phyloP scores from a whole-genome alignment of 768 basidiomycete species.

The Terana coerulea region DNA sequence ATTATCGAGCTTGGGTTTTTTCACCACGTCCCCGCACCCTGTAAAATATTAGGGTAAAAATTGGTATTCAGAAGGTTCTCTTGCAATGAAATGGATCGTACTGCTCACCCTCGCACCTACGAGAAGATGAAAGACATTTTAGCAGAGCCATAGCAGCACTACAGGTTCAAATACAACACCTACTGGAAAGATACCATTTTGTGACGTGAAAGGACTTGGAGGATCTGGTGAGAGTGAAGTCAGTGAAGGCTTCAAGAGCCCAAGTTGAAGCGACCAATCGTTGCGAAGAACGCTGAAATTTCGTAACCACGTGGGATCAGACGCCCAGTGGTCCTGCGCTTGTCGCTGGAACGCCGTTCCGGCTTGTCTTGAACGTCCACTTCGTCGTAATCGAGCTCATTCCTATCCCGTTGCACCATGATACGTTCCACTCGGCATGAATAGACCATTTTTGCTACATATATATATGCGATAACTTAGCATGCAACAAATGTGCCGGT shows the following conservation, averaged over 20 bases:
- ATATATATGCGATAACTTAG: no score
- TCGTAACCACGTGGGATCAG: background rate
- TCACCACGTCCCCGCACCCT: slow-evolving; percentile 85
- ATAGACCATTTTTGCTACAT: no score
- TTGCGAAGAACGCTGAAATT: background rate
- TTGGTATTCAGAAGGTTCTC: background rate
- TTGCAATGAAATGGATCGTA: slow-evolving; percentile 8
- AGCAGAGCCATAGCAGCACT: background rate
- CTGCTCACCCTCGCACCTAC: slow-evolving; percentile 69
- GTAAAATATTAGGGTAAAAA: background rate
- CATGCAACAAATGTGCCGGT: no score
- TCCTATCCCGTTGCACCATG: no score
- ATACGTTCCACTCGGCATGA: no score
- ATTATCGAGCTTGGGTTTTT: slow-evolving; percentile 90
- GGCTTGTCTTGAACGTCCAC: background rate
- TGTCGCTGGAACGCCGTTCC: no score
- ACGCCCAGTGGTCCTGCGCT: background rate
- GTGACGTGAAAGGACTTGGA: background rate
- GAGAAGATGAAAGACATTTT: background rate
- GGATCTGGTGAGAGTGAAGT: background rate
- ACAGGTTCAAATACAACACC: no score
- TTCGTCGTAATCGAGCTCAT: no score
- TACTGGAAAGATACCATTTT: slow-evolving; percentile 75
- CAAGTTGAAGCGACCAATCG: slow-evolving; percentile 1
- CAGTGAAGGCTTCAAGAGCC: background rate